Base-by-base conservation (phyloP, 148 eudicot species). In the Arctostaphylos glauca region DNA sequence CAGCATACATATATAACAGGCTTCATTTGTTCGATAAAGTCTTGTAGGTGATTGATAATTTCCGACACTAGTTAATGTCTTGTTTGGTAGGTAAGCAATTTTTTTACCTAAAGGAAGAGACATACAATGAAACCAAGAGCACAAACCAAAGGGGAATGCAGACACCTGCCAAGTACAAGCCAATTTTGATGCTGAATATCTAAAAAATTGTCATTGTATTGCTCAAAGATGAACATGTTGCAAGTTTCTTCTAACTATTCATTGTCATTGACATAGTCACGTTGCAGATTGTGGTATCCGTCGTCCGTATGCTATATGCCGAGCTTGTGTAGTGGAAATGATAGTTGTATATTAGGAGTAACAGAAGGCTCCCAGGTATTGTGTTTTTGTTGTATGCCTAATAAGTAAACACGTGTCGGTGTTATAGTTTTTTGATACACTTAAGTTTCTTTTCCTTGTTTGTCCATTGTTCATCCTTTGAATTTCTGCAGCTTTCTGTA, bases 321-420 rank as follows among this genome's bases (percentile, higher is more conserved):
- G 59, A 84, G 81, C 76, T 85, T 78, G 43, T 80, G 77, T 48
- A 77, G 83, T 79, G 92, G 87, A 75, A 83, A 80, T 87, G 91
- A 82, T 80, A 78, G 89, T 87, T 90, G 94, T 71, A 71, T 89
- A 53, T 68, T 93, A 77, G 94, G 93, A 14, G 85, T 90, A 16
- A 89, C 93, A 43, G 93, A 93, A 88, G 96, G 93, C 67, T 90
- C 92, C 85, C 94, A 91, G 94, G 96, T 93, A 81, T 38, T 74
- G 9, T 14, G 47, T 78, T 43, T 43, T 71, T 76, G 0, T 25
- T 74, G 31, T 5, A 6, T 52, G 21, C 2, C 5, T 38, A 13
- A 19, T 31, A 31, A 0, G 38, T 31, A 31, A 31, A 31, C 38
- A 31, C 38, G 38, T 31, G 38, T 31, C 38, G 38, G 38, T 31